Base-by-base conservation (phyloP, 2,329 filamentous ascomycete species). In the Pseudodiploospora longispora region DNA sequence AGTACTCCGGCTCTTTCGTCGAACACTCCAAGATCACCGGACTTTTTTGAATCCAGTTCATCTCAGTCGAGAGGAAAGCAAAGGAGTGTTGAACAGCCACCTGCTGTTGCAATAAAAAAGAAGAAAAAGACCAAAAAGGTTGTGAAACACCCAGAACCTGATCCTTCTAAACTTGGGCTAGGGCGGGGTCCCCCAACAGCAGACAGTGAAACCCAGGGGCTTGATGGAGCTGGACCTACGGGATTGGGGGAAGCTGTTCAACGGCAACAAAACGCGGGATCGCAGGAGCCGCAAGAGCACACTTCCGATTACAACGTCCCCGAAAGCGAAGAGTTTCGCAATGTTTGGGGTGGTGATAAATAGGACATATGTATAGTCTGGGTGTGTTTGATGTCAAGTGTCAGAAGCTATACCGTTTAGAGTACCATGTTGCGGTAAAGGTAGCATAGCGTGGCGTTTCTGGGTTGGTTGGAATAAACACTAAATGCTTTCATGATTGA, bases 241-340 rank as follows among this genome's bases (percentile, higher is more conserved):
- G 37, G 36, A 19, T 5, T 50, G 28, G 54, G 56, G 12, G 56
- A 58, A 10, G 30, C 50, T 8, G 46, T 34, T 10, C 47, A 49
- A 30, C 9, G 32, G 40, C 19, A 12, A 4, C 33, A 38, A 37
- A 33, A 19, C 36, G 28, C 32, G 31, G 42, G 50, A 40, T 46
- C 48, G 36, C 12, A 52, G 28, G 47, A 55, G 27, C 36, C 41
- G 27, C 42, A 45, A 6, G 49, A 46, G 27, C 39, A 45, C 35
- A 27, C 36, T 4, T 48, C 56, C 19, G 51, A 46, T 33, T 65
- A 63, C 40, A 53, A 56, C 28, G 56, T 64, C 3, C 52, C 61
- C n/a, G 62, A 66, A 12, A 59, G 59, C 29, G 69, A 71, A 4
- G 70, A 68, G 44, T 72, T 72, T 47, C 59, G 60, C 19, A 72